Evolutionary conservation across 192 early-diverging fungal genomes (phyloP).

Genomic region (Backusella luteola): DNA sequence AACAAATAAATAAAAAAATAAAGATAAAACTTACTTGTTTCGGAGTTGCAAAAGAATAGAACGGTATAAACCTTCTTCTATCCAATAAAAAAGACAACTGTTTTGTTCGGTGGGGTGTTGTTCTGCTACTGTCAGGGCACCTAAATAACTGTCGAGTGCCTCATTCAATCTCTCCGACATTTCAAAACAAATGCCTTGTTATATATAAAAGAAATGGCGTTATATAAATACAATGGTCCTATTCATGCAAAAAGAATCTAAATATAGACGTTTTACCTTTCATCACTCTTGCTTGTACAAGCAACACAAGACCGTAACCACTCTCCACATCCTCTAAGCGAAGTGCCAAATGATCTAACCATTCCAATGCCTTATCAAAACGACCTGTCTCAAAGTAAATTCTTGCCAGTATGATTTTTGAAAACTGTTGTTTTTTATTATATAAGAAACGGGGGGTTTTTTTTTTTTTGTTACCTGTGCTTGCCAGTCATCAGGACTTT

Average conservation of each 20-base stretch:
- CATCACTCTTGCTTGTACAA: constrained; percentile 54
- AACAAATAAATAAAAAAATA: background rate
- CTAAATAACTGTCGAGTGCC: constrained; percentile 56
- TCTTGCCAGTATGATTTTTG: constrained; percentile 55
- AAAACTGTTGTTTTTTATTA: constrained; percentile 12
- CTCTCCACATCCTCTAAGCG: constrained; percentile 33
- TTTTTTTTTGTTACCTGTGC: constrained; percentile 13
- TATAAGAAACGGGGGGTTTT: no score
- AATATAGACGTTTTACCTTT: constrained; percentile 35
- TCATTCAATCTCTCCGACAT: constrained; percentile 35
- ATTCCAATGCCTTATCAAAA: constrained; percentile 42
- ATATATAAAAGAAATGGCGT: background rate
- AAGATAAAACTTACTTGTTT: background rate
- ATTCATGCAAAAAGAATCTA: background rate
- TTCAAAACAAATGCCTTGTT: constrained; percentile 46
- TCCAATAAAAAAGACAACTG: constrained; percentile 3
- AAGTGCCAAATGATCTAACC: constrained; percentile 35
- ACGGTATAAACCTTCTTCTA: constrained; percentile 14
- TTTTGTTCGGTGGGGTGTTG: constrained; percentile 29
- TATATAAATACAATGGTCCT: background rate
- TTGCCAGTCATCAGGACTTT: constrained; percentile 17
- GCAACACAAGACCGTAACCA: constrained; percentile 58
- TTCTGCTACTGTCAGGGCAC: constrained; percentile 26
- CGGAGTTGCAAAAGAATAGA: constrained; percentile 14
- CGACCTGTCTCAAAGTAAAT: constrained; percentile 54